Evolutionary conservation across 2,329 filamentous ascomycete genomes (phyloP).

Genomic region (Domatiomyces globalis): DNA sequence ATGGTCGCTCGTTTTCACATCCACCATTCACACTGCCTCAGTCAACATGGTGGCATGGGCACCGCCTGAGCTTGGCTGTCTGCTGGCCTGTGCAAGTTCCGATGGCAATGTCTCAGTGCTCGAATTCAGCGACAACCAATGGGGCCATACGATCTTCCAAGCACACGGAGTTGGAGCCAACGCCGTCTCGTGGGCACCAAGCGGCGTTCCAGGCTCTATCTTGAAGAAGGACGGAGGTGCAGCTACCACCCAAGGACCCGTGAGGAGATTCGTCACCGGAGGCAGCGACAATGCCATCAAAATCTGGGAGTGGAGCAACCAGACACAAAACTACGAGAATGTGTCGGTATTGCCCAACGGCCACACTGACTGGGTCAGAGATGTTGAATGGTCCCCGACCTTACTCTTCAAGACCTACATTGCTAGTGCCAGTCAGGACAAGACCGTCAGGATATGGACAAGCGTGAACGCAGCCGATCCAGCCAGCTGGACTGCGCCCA

Average conservation of each 20-base stretch:
- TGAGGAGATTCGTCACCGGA: constrained; percentile 79
- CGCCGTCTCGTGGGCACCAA: constrained; percentile 87
- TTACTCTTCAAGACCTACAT: constrained; percentile 95
- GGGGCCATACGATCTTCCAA: constrained; percentile 76
- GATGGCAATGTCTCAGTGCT: constrained; percentile 89
- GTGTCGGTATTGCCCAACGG: constrained; percentile 50
- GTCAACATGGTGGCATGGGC: constrained; percentile 97
- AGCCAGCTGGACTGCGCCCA: constrained; percentile 62
- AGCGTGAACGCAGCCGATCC: constrained; percentile 47
- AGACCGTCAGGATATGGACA: constrained; percentile 96
- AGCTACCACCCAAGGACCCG: constrained; percentile 24
- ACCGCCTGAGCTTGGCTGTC: constrained; percentile 88
- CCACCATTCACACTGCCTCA: constrained; percentile 81
- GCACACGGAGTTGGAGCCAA: constrained; percentile 93
- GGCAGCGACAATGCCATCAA: constrained; percentile 88
- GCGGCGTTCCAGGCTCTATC: constrained; percentile 68
- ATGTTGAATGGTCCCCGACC: constrained; percentile 93
- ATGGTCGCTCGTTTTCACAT: constrained; percentile 84
- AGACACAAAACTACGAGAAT: constrained; percentile 39
- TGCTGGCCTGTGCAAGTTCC: constrained; percentile 85
- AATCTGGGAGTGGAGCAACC: constrained; percentile 69
- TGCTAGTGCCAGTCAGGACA: constrained; percentile 86
- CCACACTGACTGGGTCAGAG: constrained; percentile 91
- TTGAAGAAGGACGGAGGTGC: constrained; percentile 55
- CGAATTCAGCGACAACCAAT: constrained; percentile 92